Base-by-base conservation (phyloP, 108 stramenopile species). In the Nitzschia sp. region DNA sequence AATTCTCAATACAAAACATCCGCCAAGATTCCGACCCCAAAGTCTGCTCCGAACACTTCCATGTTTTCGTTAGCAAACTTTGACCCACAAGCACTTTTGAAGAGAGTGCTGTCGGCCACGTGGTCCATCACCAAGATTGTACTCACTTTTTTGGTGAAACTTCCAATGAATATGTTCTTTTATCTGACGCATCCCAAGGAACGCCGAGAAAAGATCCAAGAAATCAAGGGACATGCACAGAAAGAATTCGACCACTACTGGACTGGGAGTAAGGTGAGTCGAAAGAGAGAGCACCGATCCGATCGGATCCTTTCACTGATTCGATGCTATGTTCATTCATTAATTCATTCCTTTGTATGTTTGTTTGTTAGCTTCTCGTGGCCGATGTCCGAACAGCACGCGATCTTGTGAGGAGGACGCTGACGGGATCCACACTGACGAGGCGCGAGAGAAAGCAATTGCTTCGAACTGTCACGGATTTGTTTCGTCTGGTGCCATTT, bases 401-500 rank as follows among this genome's bases (percentile, higher is more conserved):
- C n/a, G 73, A 81, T 38, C 80, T 99, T 48, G 28, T 98, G 15
- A 68, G 66, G 2, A 71, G 93, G 28, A 83, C 96, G 9, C 64
- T 98, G 52, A 58, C 72, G 13, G 99, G 99, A 34, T 80, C 91
- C 22, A 59, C 87, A 2, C 68, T 99, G 77, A 97, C 95, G 17
- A 82, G 99, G 17, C 82, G 99, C 35, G 99, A 99, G 82, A 80
- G 99, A 11, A 96, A 95, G 68, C 99, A 98, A 75, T 73, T 99
- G 45, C 79, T 98, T 1, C 77, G 99, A 56, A 99, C 99, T 11
- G 89, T 95, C 15, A 80, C 92, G 0, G 99, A 99, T 80, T 69
- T 99, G 32, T 96, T 98, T 73, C 97, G 99, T 38, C 73, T 99
- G 53, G 96, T 98, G 26, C 99, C 99, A 13, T 89, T 99, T 48